Evolutionary conservation across 2,329 filamentous ascomycete species (phyloP).

Genomic region (Penicillium fuscoglaucum): DNA sequence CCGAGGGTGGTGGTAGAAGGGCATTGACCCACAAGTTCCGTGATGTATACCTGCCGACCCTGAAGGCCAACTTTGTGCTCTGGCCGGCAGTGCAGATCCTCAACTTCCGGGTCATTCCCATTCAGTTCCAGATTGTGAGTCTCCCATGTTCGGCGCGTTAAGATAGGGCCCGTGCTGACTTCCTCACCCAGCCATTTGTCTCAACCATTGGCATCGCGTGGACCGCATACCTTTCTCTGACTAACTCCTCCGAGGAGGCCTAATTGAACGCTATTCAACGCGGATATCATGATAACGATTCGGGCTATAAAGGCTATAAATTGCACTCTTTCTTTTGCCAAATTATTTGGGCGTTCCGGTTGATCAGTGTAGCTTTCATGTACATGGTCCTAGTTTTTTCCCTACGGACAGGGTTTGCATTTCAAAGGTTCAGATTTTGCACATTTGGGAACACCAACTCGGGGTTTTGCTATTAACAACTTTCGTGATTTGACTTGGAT

Average conservation of each 20-base stretch:
- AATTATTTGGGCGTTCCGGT: slow-evolving; percentile 20
- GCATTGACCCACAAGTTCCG: slow-evolving; percentile 81
- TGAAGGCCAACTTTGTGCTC: slow-evolving; percentile 93
- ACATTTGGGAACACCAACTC: slow-evolving; percentile 10
- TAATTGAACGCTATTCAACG: slow-evolving; percentile 24
- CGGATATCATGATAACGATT: slow-evolving; percentile 21
- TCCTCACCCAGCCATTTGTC: slow-evolving; percentile 73
- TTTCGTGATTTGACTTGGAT: slow-evolving; percentile 7
- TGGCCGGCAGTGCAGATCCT: slow-evolving; percentile 96
- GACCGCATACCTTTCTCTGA: slow-evolving; percentile 94
- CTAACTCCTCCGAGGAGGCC: slow-evolving; percentile 78
- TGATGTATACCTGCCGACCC: slow-evolving; percentile 88
- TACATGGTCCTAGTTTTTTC: slow-evolving; percentile 15
- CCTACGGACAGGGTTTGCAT: slow-evolving; percentile 16
- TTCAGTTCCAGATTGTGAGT: slow-evolving; percentile 94
- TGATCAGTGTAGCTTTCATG: slow-evolving; percentile 15
- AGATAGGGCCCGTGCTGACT: slow-evolving; percentile 8
- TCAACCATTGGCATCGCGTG: slow-evolving; percentile 94
- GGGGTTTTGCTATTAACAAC: neutral
- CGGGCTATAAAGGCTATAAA: slow-evolving; percentile 12
- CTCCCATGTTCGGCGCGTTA: neutral
- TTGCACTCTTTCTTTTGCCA: slow-evolving; percentile 10
- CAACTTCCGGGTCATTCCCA: slow-evolving; percentile 93
- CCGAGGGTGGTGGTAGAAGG: slow-evolving; percentile 82
- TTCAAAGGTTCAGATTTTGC: slow-evolving; percentile 17